phyloP scores from a whole-genome alignment of 2,329 filamentous ascomycete species.

The Davidsoniella australis region DNA sequence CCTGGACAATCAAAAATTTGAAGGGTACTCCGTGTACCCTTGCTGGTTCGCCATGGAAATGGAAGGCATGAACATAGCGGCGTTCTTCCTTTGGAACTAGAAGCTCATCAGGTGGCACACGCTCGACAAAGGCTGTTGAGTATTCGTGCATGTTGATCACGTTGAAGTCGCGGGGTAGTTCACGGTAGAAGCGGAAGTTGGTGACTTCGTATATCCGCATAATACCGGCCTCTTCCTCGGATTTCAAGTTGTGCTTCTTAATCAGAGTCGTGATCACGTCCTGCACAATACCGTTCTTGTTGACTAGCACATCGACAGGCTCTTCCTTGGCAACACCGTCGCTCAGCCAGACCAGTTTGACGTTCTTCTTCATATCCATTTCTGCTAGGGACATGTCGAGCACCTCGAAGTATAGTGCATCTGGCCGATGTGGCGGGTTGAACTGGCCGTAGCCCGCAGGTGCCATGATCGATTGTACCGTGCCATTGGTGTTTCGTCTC shows the following conservation, averaged over 20 bases:
- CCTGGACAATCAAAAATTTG: conserved; percentile 69
- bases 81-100: conserved; percentile 30
- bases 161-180: conserved; percentile 50
- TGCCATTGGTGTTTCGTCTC: conserved; percentile 54
- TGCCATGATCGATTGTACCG: conserved; percentile 61
- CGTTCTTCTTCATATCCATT: conserved; percentile 75
- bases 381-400: conserved; percentile 89
- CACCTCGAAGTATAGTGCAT: conserved; percentile 81
- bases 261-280: conserved; percentile 62
- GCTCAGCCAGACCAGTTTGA: conserved; percentile 70
- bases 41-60: conserved; percentile 79
- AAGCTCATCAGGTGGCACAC: conserved; percentile 55
- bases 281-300: conserved; percentile 65
- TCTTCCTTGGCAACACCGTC: conserved; percentile 93
- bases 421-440: conserved; percentile 51
- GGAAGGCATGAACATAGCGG: conserved; percentile 63
- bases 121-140: conserved; percentile 63
- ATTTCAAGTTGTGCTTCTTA: conserved; percentile 64
- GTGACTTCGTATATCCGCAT: conserved; percentile 74
- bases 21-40: conserved; percentile 83
- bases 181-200: conserved; percentile 67
- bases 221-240: conserved; percentile 50
- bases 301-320: conserved; percentile 63
- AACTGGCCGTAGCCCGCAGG: conserved; percentile 53
- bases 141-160: conserved; percentile 81